Conservation (phyloP, 1,284 basidiomycete species). For the Melampsora americana region DNA sequence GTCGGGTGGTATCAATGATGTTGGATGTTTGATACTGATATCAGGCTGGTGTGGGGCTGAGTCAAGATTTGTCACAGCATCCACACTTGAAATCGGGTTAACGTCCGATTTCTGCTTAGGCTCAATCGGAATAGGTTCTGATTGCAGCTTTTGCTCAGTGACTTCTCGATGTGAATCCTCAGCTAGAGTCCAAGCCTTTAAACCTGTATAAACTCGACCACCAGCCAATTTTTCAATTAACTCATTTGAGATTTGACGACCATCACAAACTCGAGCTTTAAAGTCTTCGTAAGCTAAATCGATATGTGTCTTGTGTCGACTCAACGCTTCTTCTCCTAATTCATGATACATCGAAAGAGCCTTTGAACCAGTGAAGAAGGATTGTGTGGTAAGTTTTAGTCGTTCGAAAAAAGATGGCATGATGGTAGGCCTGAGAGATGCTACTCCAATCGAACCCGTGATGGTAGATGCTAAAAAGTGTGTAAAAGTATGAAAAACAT, state of each 20-base stretch:
- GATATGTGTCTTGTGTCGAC: conserved; percentile 52
- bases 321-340: conserved; percentile 51
- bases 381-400: conserved; percentile 54
- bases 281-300: conserved; percentile 55
- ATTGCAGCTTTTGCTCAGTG: conserved; percentile 47
- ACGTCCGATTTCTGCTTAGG: conserved; percentile 47
- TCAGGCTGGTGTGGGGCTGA: background rate
- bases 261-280: conserved; percentile 53
- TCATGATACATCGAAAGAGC: conserved; percentile 53
- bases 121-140: conserved; percentile 47
- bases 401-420: conserved; percentile 56
- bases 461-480: conserved; percentile 53
- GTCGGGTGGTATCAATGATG: background rate
- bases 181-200: conserved; percentile 53
- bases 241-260: conserved; percentile 53
- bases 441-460: conserved; percentile 56
- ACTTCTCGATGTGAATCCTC: conserved; percentile 47
- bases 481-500: background rate
- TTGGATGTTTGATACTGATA: background rate
- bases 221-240: conserved; percentile 55
- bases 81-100: conserved; percentile 48
- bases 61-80: conserved; percentile 30
- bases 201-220: conserved; percentile 56
- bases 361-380: conserved; percentile 55
- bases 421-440: conserved; percentile 56